Conservation (phyloP, 352 stramenopile species). For the Globisporangium nagaii region DNA sequence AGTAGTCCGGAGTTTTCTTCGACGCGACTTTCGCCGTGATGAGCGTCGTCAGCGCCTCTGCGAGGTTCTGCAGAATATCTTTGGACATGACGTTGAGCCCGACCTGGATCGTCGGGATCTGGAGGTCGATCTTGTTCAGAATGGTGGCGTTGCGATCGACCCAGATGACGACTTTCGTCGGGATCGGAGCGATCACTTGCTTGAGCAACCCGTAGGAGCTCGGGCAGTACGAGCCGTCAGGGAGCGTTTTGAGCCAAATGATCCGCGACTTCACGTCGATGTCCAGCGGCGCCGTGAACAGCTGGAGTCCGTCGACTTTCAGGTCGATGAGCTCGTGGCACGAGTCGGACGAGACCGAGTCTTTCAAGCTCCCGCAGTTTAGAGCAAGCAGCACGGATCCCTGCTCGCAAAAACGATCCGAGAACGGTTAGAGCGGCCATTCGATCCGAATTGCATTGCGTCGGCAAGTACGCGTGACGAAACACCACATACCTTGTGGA, state of each 20-base stretch:
- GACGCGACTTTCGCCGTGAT: slow-evolving; percentile 37
- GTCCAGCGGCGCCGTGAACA: slow-evolving; percentile 64
- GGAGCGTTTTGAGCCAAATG: slow-evolving; percentile 55
- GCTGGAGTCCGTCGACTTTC: slow-evolving; percentile 53
- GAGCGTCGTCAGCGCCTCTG: slow-evolving; percentile 21
- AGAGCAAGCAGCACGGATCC: slow-evolving; percentile 62
- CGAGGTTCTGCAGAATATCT: slow-evolving; percentile 57
- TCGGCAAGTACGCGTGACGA: too few relatives aligned
- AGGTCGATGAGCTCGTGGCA: slow-evolving; percentile 52
- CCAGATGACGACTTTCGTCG: slow-evolving; percentile 46
- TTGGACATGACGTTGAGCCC: slow-evolving; percentile 46
- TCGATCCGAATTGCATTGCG: too few relatives aligned
- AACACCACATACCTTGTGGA: slow-evolving; percentile 36
- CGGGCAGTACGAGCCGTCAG: slow-evolving; percentile 54
- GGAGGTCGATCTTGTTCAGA: slow-evolving; percentile 41
- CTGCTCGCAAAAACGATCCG: slow-evolving; percentile 10
- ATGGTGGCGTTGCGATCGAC: slow-evolving; percentile 33
- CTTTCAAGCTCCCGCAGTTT: slow-evolving; percentile 46
- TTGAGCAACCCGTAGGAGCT: slow-evolving; percentile 54
- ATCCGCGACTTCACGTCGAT: slow-evolving; percentile 65
- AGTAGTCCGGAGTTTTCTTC: slow-evolving; percentile 31
- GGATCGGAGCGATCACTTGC: slow-evolving; percentile 66
- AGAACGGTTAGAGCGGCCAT: not conserved
- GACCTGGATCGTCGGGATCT: slow-evolving; percentile 56
- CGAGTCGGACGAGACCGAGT: slow-evolving; percentile 45